These are phyloP conservation scores for Fusarium sp. DNA, from an alignment of 2,329 filamentous ascomycete species.

Conservation along the genomic window DNA sequence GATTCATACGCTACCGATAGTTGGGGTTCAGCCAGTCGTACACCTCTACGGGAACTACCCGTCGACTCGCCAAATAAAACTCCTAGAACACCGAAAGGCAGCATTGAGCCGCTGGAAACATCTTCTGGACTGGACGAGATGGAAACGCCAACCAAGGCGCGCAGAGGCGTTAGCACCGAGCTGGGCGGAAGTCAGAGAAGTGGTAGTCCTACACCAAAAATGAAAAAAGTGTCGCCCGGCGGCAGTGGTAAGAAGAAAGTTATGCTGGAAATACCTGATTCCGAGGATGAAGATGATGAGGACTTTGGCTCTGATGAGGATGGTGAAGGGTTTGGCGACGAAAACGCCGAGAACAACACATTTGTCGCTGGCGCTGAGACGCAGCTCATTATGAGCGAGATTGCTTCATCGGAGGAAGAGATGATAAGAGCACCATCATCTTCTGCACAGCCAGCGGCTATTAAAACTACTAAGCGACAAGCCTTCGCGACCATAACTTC, in stretches of 20 bases:
- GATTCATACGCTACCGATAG: slow-evolving; percentile 59
- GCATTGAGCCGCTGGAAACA: slow-evolving; percentile 30
- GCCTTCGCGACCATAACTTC: slow-evolving; percentile 20
- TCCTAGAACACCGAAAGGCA: slow-evolving; percentile 16
- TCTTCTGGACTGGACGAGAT: slow-evolving; percentile 41
- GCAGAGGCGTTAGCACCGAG: slow-evolving; percentile 37
- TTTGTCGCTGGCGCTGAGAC: slow-evolving; percentile 50
- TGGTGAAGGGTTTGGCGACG: slow-evolving; percentile 43
- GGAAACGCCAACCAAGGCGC: slow-evolving; percentile 41
- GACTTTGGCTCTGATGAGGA: slow-evolving; percentile 49
- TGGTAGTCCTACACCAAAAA: slow-evolving; percentile 36
- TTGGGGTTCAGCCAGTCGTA: slow-evolving; percentile 43
- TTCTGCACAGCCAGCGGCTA: not conserved
- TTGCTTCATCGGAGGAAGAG: slow-evolving; percentile 47
- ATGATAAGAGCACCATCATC: slow-evolving; percentile 19
- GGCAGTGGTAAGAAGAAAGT: slow-evolving; percentile 30
- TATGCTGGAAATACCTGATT: slow-evolving; percentile 60
- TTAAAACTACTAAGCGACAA: not conserved
- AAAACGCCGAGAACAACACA: slow-evolving; percentile 30
- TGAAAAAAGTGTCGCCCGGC: slow-evolving; percentile 36
- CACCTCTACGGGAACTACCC: slow-evolving; percentile 35
- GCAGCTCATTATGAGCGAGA: slow-evolving; percentile 50
- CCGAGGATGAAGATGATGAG: slow-evolving; percentile 57
- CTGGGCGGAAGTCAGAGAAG: slow-evolving; percentile 31
- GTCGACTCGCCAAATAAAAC: slow-evolving; percentile 31